Conservation (phyloP, 78 protist species). For the Guillardia theta region DNA sequence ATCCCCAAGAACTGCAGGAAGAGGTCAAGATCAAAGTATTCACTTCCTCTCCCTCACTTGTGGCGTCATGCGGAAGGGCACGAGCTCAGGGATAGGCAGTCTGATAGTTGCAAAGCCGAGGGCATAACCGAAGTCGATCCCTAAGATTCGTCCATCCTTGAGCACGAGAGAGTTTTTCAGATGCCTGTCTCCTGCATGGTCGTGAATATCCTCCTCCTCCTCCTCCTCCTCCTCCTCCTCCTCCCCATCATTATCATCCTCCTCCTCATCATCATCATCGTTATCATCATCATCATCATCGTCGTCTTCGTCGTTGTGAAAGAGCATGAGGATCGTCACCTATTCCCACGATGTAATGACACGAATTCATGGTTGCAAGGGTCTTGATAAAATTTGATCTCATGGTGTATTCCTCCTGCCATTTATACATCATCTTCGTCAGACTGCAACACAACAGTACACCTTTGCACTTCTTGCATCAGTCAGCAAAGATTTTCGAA, state of each 20-base stretch:
- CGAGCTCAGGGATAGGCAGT: constrained; percentile 89
- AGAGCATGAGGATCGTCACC: constrained; percentile 95
- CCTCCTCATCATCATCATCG: no score
- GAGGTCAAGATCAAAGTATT: constrained; percentile 44
- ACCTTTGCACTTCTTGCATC: no score
- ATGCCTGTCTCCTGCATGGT: background rate
- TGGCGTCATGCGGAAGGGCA: constrained; percentile 91
- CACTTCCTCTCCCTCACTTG: no score
- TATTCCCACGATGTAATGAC: constrained; percentile 80
- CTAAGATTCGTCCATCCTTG: constrained; percentile 73
- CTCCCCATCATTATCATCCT: no score
- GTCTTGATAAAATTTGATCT: constrained; percentile 71
- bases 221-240: background rate
- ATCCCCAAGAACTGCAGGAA: constrained; percentile 15
- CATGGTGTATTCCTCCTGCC: constrained; percentile 56
- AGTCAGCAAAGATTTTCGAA: no score
- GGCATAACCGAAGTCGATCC: constrained; percentile 96
- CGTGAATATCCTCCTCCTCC: no score
- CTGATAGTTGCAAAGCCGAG: constrained; percentile 87
- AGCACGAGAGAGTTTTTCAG: background rate
- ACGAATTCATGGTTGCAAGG: constrained; percentile 65
- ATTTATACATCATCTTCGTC: no score
- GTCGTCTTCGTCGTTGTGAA: no score
- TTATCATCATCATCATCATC: no score
- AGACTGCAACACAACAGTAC: no score